Evolutionary conservation across 202 grass and related monocot species (phyloP), one percentile per base, ranked within the genome.

Genomic region (Zizania palustris): DNA sequence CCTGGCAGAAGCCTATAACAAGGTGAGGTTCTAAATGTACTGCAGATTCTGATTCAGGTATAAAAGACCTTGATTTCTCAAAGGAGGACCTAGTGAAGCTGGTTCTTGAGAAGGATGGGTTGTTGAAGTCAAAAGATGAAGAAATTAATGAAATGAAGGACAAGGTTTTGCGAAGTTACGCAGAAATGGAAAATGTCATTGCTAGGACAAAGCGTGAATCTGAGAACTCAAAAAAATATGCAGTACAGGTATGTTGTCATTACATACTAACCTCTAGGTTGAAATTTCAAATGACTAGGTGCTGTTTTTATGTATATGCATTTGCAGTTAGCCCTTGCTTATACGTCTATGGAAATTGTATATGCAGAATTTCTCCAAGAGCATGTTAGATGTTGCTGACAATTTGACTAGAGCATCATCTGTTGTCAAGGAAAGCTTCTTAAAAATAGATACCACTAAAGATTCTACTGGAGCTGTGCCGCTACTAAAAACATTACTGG

Each of bases 101-200:
- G 67, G 65, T 94, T 70, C 55, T 36, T 63, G 95, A 97, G 80
- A 97, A 94, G 84, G 95, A 97, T 61, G 89, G 66, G 15, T 64
- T 94, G 39, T 76, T 97, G 69, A 91, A 90, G 67, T 78, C 77
- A 44, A 93, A 91, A 54, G 84, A 93, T 35, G 90, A 94, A 74
- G 89, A 97, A 57, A 77, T 94, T 38, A 86, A 94, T 76, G 80
- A 78, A 46, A 92, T 90, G 94, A 88, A 88, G 82, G 94, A 90
- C 79, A 97, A 86, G 54, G 72, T 97, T 75, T 79, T 94, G 11
- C 80, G 87, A 28, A 89, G 91, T 72, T 98, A 94, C 76, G 91
- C 91, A 67, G 95, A 92, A 82, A 92, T 89, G 87, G 95, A 97
- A 80, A 97, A 97, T 86, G 48, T 94, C 39, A 88, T 90, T 34